Evolutionary conservation across 2,329 filamentous ascomycete genomes (phyloP), one percentile per base, ranked within the genome.

Genomic region (Penicillium digitatum): DNA sequence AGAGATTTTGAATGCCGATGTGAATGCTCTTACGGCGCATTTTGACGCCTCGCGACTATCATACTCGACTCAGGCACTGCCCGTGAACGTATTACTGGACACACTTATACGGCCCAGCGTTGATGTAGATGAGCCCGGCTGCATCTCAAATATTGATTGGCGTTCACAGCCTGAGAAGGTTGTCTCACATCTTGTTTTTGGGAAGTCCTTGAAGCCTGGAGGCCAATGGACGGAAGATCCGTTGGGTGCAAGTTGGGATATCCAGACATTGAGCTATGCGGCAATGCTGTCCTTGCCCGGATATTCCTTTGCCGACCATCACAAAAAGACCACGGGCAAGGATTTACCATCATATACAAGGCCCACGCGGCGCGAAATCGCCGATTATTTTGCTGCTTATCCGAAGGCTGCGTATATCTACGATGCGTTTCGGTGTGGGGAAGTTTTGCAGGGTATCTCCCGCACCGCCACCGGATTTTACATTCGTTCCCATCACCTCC

Each of bases 51-150:
- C 82, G 0, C 79, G 79, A 2, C 74, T 85, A 39, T 81, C 81
- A 7, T 85, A 86, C 70, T 85, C 82, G 37, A 83, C 80, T 0
- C 82, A 85, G 61, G 82, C 82, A 3, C 73, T 85, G 3, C 82
- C 82, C 0, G 73, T 85, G 52, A 85, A 86, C 61, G 81, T 81
- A 12, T 74, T 86, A 18, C 72, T 85, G 8, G 83, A 85, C 60
- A 83, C 82, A 1, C 72, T 86, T 5, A 70, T 85, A 16, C 77
- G 82, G 4, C 83, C 82, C 6, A 79, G 82, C 59, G 80, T 81
- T 10, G 83, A 86, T 57, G 81, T 80, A 0, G 80, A 84, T 55
- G 75, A 81, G 55, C 76, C 78, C 12, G 76, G 72, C 35, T 66
- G 76, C 16, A 72, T 69, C 22, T 79, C 80, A 3, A 82, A 81